A percentile compares a stretch with the other conserved stretches of the same genome.
These are phyloP conservation scores for Hymenoscyphus fraxineus DNA, from an alignment of 2,329 filamentous ascomycete genomes.

Conservation along the genomic window DNA sequence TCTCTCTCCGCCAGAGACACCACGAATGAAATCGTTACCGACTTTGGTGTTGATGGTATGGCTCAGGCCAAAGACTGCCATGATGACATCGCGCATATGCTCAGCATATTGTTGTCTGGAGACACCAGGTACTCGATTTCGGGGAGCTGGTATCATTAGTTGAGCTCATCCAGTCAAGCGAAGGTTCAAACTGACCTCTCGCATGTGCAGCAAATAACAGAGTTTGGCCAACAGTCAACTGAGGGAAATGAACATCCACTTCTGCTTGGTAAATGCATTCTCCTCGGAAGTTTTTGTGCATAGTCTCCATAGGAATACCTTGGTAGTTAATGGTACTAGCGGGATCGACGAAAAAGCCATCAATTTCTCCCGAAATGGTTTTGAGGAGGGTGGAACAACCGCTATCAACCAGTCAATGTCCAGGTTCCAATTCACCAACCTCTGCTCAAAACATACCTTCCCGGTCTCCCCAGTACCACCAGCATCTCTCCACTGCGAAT, in stretches of 20 bases:
- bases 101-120: conserved; percentile 54
- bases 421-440: no score
- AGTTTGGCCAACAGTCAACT: conserved; percentile 72
- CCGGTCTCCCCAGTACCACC: conserved; percentile 64
- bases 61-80: conserved; percentile 67
- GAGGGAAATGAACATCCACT: conserved; percentile 70
- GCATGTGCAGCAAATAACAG: conserved; percentile 69
- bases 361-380: conserved; percentile 50
- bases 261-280: conserved; percentile 75
- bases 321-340: conserved; percentile 58
- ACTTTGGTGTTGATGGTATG: conserved; percentile 72
- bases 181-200: conserved; percentile 35
- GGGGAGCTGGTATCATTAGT: conserved; percentile 47
- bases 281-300: conserved; percentile 59
- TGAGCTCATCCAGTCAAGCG: background rate
- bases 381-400: conserved; percentile 64
- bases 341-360: conserved; percentile 52
- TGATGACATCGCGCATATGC: conserved; percentile 52
- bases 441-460: conserved; percentile 38
- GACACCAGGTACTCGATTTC: conserved; percentile 60
- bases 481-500: conserved; percentile 63
- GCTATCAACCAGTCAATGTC: conserved; percentile 32
- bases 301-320: conserved; percentile 46
- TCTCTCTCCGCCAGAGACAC: conserved; percentile 66
- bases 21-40: conserved; percentile 69